Percentiles rank a stretch among this genome's conserved stretches.
phyloP scores from a whole-genome alignment of 2,329 filamentous ascomycete genomes.

The Trichophyton mentagrophytes region DNA sequence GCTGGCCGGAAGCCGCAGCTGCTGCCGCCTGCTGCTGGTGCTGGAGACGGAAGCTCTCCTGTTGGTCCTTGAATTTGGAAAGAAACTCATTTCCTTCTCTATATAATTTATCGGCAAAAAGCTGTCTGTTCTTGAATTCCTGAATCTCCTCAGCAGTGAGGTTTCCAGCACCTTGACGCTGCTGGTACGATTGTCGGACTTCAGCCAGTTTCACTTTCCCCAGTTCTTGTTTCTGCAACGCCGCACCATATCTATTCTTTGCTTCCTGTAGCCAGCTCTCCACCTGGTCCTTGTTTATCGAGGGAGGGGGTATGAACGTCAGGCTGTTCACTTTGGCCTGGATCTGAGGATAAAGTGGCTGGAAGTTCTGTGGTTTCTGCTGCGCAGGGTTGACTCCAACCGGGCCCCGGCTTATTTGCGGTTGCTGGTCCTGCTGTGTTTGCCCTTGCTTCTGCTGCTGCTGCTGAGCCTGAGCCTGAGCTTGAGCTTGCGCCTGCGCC shows the following conservation, averaged over 20 bases:
- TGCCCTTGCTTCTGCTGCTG: constrained; percentile 14
- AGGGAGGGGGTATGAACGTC: constrained; percentile 34
- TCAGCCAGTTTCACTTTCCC: constrained; percentile 33
- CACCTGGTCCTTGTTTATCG: constrained; percentile 31
- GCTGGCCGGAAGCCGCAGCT: constrained; percentile 15
- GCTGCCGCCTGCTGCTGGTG: constrained; percentile 24
- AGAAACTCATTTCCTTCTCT: constrained; percentile 36
- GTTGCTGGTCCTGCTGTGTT: constrained; percentile 11
- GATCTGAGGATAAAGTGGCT: constrained; percentile 34
- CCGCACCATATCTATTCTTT: constrained; percentile 35
- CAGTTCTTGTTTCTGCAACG: constrained; percentile 37
- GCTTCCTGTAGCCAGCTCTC: constrained; percentile 37
- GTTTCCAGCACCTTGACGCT: constrained; percentile 28
- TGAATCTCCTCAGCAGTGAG: constrained; percentile 32
- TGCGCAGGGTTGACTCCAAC: constrained; percentile 12
- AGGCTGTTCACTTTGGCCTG: constrained; percentile 35
- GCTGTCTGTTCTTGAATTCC: constrained; percentile 31
- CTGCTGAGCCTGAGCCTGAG: constrained; percentile 11
- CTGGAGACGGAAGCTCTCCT: constrained; percentile 32
- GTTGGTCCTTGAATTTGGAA: constrained; percentile 37
- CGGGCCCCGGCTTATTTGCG: not conserved
- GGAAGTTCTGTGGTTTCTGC: constrained; percentile 28
- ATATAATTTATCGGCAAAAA: constrained; percentile 28
- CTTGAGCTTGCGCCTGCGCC: constrained; percentile 20
- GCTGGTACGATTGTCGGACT: constrained; percentile 27